Conservation (phyloP, 768 basidiomycete genomes). For the Tephrocybe rancida region DNA sequence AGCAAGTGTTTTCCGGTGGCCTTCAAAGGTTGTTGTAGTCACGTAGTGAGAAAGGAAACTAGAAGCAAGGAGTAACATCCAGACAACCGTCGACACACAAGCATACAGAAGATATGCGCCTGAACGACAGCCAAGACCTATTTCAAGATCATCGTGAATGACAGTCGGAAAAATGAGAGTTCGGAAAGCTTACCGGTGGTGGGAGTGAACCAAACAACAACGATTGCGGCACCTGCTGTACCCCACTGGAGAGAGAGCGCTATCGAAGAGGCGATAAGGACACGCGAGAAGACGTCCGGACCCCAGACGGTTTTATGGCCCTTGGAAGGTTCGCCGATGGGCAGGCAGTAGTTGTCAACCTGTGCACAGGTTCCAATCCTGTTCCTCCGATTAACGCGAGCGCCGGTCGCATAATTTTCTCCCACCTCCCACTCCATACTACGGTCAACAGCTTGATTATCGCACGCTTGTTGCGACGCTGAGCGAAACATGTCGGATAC, state of each 20-base stretch:
- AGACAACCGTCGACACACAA: constrained; percentile 30
- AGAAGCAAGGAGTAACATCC: constrained; percentile 24
- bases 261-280: constrained; percentile 19
- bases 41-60: constrained; percentile 26
- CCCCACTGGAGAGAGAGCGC: constrained; percentile 23
- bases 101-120: constrained; percentile 17
- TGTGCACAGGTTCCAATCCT: constrained; percentile 19
- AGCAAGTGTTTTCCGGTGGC: background rate
- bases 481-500: constrained; percentile 24
- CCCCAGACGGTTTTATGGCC: constrained; percentile 12
- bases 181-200: constrained; percentile 21
- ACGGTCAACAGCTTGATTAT: constrained; percentile 21
- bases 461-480: constrained; percentile 19
- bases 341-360: constrained; percentile 19
- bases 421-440: constrained; percentile 16
- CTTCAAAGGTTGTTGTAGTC: background rate
- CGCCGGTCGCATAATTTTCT: background rate
- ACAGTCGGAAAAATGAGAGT: background rate
- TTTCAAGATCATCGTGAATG: background rate
- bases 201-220: constrained; percentile 28
- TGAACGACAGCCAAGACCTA: constrained; percentile 36
- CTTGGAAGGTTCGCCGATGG: background rate
- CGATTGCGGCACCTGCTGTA: constrained; percentile 15
- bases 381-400: constrained; percentile 11
- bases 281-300: constrained; percentile 20